Conservation (phyloP, 1,284 basidiomycete genomes). For the Cryptococcus hybrid region DNA sequence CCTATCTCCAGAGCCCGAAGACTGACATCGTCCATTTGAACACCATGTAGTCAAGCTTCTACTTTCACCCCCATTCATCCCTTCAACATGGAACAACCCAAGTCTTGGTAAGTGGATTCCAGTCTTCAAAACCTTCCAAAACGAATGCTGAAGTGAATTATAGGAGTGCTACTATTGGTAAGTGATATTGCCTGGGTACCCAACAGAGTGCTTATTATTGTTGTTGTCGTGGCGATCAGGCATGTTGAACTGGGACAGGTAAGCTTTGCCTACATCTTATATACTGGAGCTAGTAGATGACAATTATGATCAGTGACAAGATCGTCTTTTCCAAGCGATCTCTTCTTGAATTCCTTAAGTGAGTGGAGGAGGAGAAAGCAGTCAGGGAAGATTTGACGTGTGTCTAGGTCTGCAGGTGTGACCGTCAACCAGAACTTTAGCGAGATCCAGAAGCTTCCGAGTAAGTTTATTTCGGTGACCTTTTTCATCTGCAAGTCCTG, state of each 20-base stretch:
- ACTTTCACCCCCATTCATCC: constrained; percentile 50
- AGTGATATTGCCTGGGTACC: not conserved
- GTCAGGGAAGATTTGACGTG: constrained; percentile 1
- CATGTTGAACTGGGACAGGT: constrained; percentile 50
- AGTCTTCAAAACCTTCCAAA: not conserved
- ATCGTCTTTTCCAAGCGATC: constrained; percentile 51
- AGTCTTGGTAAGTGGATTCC: constrained; percentile 38
- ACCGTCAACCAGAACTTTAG: constrained; percentile 49
- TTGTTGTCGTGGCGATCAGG: constrained; percentile 16
- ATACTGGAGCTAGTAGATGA: constrained; percentile 6
- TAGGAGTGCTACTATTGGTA: constrained; percentile 31
- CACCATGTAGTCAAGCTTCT: constrained; percentile 8
- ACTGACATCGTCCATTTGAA: no score
- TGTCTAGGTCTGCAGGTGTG: constrained; percentile 39
- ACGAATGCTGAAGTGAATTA: not conserved
- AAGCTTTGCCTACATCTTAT: constrained; percentile 3
- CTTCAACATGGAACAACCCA: constrained; percentile 49
- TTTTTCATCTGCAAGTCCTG: not conserved
- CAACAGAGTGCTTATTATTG: not conserved
- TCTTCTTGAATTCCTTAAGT: constrained; percentile 50
- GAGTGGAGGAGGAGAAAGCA: constrained; percentile 10
- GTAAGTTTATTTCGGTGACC: constrained; percentile 18
- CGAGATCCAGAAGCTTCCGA: constrained; percentile 48
- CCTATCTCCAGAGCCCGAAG: no score
- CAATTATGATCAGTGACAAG: constrained; percentile 37